phyloP scores from a whole-genome alignment of 2,329 filamentous ascomycete species.

The Cladophialophora psammophila region DNA sequence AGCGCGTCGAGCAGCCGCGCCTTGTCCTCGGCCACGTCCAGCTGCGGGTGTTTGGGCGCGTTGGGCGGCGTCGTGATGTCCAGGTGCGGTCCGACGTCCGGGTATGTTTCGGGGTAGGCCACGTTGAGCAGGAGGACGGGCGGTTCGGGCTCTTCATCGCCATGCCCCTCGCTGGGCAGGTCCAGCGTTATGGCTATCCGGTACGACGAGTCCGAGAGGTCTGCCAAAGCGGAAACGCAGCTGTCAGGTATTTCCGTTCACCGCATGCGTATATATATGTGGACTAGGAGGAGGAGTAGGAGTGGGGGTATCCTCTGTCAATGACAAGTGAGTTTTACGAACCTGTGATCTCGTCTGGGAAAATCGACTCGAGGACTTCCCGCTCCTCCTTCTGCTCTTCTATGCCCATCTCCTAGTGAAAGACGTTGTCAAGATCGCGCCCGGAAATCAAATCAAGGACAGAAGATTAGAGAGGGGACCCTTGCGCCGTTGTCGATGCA shows the following conservation, averaged over 20 bases:
- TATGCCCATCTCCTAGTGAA: constrained; percentile 52
- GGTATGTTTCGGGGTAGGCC: constrained; percentile 87
- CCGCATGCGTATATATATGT: background rate
- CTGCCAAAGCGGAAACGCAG: constrained; percentile 55
- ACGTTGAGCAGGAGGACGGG: constrained; percentile 82
- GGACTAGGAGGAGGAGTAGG: background rate
- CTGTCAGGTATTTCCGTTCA: background rate
- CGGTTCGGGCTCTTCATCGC: constrained; percentile 63
- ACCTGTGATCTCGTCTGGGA: constrained; percentile 97
- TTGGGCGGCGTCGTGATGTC: constrained; percentile 79
- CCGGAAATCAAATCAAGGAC: background rate
- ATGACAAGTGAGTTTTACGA: constrained; percentile 32
- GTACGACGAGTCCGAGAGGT: constrained; percentile 89
- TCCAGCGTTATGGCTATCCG: constrained; percentile 87
- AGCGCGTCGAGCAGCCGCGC: constrained; percentile 74
- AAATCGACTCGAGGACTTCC: constrained; percentile 97
- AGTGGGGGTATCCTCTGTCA: background rate
- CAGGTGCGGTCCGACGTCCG: constrained; percentile 82
- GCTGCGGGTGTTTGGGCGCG: constrained; percentile 71
- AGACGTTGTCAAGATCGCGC: background rate
- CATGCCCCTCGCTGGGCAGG: constrained; percentile 68
- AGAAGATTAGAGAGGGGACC: background rate
- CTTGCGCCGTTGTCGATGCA: background rate
- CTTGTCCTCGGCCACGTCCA: constrained; percentile 84
- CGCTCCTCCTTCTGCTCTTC: constrained; percentile 97